Evolutionary conservation across 192 early-diverging fungal genomes (phyloP).

Genomic region (Umbelopsis sp.): DNA sequence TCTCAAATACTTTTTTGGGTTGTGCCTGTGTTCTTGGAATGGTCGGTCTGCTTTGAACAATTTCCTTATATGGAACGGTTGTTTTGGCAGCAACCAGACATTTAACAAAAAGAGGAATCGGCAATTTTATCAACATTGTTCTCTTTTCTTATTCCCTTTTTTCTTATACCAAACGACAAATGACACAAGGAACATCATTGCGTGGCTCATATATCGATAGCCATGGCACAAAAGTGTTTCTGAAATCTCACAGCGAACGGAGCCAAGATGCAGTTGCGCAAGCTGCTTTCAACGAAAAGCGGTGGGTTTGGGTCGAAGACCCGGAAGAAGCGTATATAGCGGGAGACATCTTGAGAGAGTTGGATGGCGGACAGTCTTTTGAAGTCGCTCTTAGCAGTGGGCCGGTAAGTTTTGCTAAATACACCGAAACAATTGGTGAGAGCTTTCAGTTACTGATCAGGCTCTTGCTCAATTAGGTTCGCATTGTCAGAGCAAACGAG

Average conservation of each 20-base stretch:
- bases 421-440: neutral
- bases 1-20: neutral
- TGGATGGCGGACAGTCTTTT: constrained; percentile 59
- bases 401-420: constrained; percentile 54
- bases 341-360: constrained; percentile 78
- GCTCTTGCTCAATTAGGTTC: constrained; percentile 49
- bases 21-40: neutral
- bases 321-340: constrained; percentile 87
- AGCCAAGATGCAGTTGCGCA: constrained; percentile 66
- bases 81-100: constrained; percentile 21
- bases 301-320: constrained; percentile 97
- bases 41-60: neutral
- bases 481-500: constrained; percentile 74
- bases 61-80: constrained; percentile 20
- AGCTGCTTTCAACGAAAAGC: constrained; percentile 91
- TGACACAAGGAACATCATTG: neutral
- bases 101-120: constrained; percentile 22
- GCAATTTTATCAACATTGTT: constrained; percentile 14
- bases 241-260: constrained; percentile 35
- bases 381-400: constrained; percentile 79
- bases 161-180: neutral
- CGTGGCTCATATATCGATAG: constrained; percentile 40
- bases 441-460: neutral
- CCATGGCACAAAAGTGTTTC: constrained; percentile 36
- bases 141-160: constrained; percentile 14